These are phyloP conservation scores for Malus hybrid DNA, from an alignment of 331 rosid genomes.

Conservation along the genomic window DNA sequence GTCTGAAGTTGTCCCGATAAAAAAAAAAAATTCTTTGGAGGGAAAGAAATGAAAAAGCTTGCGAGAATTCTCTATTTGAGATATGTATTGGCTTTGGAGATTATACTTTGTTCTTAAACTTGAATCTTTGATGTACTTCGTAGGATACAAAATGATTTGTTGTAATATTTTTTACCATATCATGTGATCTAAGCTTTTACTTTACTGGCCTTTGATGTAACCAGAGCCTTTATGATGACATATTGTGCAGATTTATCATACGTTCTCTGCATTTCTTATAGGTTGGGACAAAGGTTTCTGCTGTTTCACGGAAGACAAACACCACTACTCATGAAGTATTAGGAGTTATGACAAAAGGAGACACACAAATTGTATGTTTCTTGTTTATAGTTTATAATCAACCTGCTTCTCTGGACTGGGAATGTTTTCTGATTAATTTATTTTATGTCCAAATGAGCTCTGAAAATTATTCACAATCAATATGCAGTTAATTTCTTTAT, in stretches of 20 bases:
- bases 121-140: not conserved
- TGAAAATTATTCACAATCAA: not conserved
- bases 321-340: slow-evolving; percentile 91
- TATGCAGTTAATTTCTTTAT: not conserved
- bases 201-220: not conserved
- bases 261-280: slow-evolving; percentile 18
- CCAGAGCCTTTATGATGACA: not conserved
- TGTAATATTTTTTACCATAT: not conserved
- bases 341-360: slow-evolving; percentile 79
- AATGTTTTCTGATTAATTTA: not conserved
- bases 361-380: slow-evolving; percentile 78
- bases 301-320: slow-evolving; percentile 91
- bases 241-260: not conserved
- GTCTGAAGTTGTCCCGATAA: not conserved
- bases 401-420: not conserved
- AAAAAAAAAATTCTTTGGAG: not conserved
- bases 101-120: not conserved
- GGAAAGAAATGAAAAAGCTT: not conserved
- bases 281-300: slow-evolving; percentile 95
- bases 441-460: not conserved
- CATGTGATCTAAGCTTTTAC: not conserved
- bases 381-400: not conserved
- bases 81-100: not conserved
- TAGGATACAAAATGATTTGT: not conserved
- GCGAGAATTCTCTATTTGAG: not conserved